Evolutionary conservation across 345 rosid species (phyloP).

Genomic region (Camelina hispida): DNA sequence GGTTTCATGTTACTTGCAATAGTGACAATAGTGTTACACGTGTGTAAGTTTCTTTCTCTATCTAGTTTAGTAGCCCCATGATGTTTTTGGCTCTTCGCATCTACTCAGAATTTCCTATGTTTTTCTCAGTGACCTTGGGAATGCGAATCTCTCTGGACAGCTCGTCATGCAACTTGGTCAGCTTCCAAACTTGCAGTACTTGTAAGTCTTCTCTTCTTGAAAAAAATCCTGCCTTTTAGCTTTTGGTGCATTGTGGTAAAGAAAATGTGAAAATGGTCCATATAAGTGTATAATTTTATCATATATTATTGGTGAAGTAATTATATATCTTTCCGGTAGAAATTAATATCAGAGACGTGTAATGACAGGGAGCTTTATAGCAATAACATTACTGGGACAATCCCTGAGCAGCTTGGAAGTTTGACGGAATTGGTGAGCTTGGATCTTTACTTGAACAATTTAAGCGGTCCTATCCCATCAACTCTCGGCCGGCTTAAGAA

Average conservation of each 20-base stretch:
- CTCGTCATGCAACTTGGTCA: constrained; percentile 49
- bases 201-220: constrained; percentile 59
- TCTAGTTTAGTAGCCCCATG: background rate
- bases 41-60: constrained; percentile 67
- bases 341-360: constrained; percentile 12
- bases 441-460: constrained; percentile 84
- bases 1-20: constrained; percentile 94
- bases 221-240: background rate
- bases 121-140: constrained; percentile 52
- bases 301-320: background rate
- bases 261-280: background rate
- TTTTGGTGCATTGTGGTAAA: background rate
- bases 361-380: constrained; percentile 81
- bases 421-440: constrained; percentile 84
- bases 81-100: constrained; percentile 16
- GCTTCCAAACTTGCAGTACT: constrained; percentile 84
- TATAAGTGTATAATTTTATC: background rate
- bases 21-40: constrained; percentile 80
- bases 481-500: constrained; percentile 63
- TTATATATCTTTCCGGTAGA: background rate
- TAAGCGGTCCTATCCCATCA: constrained; percentile 63
- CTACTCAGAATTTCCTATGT: constrained; percentile 11
- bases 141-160: constrained; percentile 50
- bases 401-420: constrained; percentile 87
- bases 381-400: constrained; percentile 66